Evolutionary conservation across 306 rosid species (phyloP), one percentile per base, ranked within the genome.

Genomic region (Vigna trinervia): DNA sequence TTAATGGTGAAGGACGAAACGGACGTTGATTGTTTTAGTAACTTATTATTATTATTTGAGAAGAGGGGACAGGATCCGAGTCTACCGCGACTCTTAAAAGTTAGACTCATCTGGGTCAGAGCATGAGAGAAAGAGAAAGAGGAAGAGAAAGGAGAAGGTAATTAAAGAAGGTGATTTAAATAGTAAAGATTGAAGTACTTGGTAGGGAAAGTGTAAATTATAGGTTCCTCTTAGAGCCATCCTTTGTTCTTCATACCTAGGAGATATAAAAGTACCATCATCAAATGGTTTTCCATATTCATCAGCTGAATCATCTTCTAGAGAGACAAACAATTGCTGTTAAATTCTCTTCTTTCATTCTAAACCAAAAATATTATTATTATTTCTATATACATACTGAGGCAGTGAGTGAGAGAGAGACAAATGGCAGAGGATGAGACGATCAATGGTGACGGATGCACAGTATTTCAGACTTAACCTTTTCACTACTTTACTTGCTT

Each of bases 31-130:
- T 28, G 19, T 59, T 57, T 59, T 59, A 59, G 65, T 59, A 9
- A 57, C 36, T 59, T 38, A 52, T 62, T 53, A 67, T 45, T 43
- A 67, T 43, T 20, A 67, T 11, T 67, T 43, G 9, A 19, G 53
- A 6, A 12, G 59, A 12, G 84, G 84, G 26, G 84, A 90, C 97
- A 92, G 93, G 97, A 92, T 92, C 97, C 97, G 97, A 92, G 93
- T 88, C 92, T 86, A 88, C 89, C 96, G 97, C 92, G 52, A 83
- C 51, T 81, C 82, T 86, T 80, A 38, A 73, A 85, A 85, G 83
- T 46, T 77, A 48, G 80, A 81, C 78, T 81, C 59, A 46, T 70
- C 51, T 14, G 23, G 63, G 57, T 72, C 81, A 52, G 71, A 15
- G 23, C 15, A 9, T 5, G 26, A 19, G 6, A 51, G 79, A 8